Percentiles rank a stretch among this genome's conserved stretches.
Conservation (phyloP, 2,329 filamentous ascomycete genomes). For the Cladosporium colombiae region DNA sequence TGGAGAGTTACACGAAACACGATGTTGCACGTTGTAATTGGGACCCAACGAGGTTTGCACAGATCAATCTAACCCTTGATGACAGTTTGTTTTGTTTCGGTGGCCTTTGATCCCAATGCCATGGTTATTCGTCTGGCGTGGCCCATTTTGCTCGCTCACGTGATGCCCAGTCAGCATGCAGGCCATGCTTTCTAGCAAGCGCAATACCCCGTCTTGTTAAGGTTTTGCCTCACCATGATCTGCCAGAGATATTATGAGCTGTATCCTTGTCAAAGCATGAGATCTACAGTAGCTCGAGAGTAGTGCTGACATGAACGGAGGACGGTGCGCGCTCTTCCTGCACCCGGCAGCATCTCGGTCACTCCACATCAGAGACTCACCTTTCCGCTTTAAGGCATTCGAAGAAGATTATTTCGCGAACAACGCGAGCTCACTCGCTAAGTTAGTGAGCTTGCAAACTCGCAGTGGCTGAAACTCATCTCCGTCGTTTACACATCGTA, state of each 20-base stretch:
- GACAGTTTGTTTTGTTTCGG: neutral
- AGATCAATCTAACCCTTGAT: neutral
- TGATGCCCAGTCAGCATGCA: too few species aligned
- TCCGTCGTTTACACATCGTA: neutral
- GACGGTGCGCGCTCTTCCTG: neutral
- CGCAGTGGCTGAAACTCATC: neutral
- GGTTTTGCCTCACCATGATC: neutral
- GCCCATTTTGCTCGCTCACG: neutral
- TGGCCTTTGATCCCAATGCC: too few species aligned
- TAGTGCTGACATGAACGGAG: neutral
- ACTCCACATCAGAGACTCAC: neutral
- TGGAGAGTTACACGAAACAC: neutral
- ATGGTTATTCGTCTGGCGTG: too few species aligned
- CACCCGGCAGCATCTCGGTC: neutral
- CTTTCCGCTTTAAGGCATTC: neutral
- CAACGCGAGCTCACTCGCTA: neutral
- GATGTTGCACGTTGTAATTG: neutral
- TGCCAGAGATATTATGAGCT: neutral
- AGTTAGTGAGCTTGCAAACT: neutral
- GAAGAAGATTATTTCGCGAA: neutral
- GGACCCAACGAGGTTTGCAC: neutral
- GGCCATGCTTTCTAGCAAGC: too few species aligned
- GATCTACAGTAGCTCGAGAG: neutral
- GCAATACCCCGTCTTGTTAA: neutral
- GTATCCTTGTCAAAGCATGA: neutral